Conservation (phyloP, 495 filamentous ascomycete genomes). For the Podospora sp. region DNA sequence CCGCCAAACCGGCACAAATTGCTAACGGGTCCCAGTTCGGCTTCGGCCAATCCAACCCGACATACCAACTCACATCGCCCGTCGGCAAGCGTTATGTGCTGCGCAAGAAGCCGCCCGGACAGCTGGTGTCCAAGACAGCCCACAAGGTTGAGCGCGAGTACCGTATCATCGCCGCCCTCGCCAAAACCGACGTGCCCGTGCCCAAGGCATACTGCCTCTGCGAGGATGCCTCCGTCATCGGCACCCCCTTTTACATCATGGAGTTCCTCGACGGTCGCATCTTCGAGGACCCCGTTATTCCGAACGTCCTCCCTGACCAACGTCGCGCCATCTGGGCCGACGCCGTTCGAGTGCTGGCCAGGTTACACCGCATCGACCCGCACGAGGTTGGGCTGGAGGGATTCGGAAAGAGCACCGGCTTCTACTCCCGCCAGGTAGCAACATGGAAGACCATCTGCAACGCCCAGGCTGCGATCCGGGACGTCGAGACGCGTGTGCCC, state of each 20-base stretch:
- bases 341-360: slow-evolving; percentile 80
- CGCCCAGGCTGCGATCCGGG: slow-evolving; percentile 72
- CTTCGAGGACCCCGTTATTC: slow-evolving; percentile 84
- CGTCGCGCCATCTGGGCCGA: slow-evolving; percentile 82
- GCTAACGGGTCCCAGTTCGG: slow-evolving; percentile 66
- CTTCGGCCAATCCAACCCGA: slow-evolving; percentile 96
- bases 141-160: slow-evolving; percentile 97
- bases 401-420: slow-evolving; percentile 75
- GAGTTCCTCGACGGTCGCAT: slow-evolving; percentile 89
- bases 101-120: slow-evolving; percentile 94
- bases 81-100: slow-evolving; percentile 74
- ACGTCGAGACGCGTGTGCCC: slow-evolving; percentile 71
- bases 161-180: slow-evolving; percentile 82
- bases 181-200: slow-evolving; percentile 78
- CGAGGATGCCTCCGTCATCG: slow-evolving; percentile 75
- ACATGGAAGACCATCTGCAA: slow-evolving; percentile 78
- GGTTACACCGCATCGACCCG: slow-evolving; percentile 76
- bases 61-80: slow-evolving; percentile 79
- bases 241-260: slow-evolving; percentile 97
- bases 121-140: slow-evolving; percentile 86
- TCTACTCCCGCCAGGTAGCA: slow-evolving; percentile 83
- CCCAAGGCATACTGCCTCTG: slow-evolving; percentile 85
- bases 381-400: slow-evolving; percentile 63
- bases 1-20: slow-evolving; percentile 9
- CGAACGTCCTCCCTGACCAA: slow-evolving; percentile 67